Base-by-base conservation (phyloP, 306 rosid species). In the Lathyrus aphaca region DNA sequence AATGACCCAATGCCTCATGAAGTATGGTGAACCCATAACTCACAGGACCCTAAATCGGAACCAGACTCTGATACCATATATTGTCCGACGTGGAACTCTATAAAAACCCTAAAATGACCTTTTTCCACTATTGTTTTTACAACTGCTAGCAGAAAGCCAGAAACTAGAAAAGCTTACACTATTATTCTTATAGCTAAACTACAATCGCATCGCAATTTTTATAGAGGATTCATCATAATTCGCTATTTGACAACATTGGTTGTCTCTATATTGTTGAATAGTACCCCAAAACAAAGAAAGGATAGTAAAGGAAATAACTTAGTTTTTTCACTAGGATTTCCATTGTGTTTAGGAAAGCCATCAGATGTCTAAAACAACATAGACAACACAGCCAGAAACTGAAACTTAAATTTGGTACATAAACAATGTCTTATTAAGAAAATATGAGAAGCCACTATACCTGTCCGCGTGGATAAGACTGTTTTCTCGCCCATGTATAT, bases 401-500 rank as follows among this genome's bases (percentile, higher is more conserved):
- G 61, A 70, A 63, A 50, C 49, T 25, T 35, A 49, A 74, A 62
- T 37, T 16, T 55, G 60, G 19, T 46, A 10, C 1, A 38, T 2
- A 13, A 63, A 53, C 16, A 67, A 74, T 53, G 59, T 66, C 39
- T 65, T 53, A 10, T 30, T 13, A 4, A 46, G 67, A 12, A 77
- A 74, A 65, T 69, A 30, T 35, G 39, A 68, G 68, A 54, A 32
- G 77, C 8, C 32, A 46, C 27, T 4, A 80, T 72, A 91, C 99
- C 96, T 91, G 85, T 76, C 99, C 99, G 19, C 5, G 84, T 10
- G 99, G 99, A 72, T 69, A 85, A 49, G 69, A 67, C 16, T 49
- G 65, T 37, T 77, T 86, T 72, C 86, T 79, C 73, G 92, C 99
- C 97, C 97, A 87, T 17, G 97, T 86, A 69, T 91, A 73, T 50